Evolutionary conservation across 225 moss, liverwort and hornwort species (phyloP), one percentile per base, ranked within the genome.

Genomic region (Pseudisothecium myosuroides): DNA sequence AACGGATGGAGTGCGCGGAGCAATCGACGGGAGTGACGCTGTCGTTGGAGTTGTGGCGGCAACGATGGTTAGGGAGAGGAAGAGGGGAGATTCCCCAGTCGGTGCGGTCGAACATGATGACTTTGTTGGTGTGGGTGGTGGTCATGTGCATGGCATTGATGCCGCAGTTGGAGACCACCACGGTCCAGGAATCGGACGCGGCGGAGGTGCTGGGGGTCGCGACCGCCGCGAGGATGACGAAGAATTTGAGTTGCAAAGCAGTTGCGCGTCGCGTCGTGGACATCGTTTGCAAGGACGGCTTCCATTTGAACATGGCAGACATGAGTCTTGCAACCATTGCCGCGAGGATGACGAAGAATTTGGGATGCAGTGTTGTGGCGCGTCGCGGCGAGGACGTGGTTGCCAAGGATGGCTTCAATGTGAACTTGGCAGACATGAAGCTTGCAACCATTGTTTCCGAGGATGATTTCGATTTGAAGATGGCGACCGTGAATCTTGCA

Each of bases 121-220:
- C 93, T 36, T 87, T 90, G 88, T 94, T 83, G 17, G 85, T 86
- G 88, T 93, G 85, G 6, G 87, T 91, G 6, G 94, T 89, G 24
- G 94, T 87, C 91, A 92, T 92, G 91, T 95, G 94, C 94, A 95
- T 95, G 23, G 93, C 90, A 22, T 91, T 91, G 49, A 95, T 90
- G 31, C 95, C 94, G 24, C 88, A 93, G 79, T 92, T 93, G 23
- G 17, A 10, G 37, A 93, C 82, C n/a, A 93, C 88, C 49, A 92
- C 67, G 6, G 62, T 67, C 94, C 92, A 95, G 9, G 89, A 90
- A 76, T 93, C 93, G 36, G 84, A 43, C 28, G 83, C 84, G 71
- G 71, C 90, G 10, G 10, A 12, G 14, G 83, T 34, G 36, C 66
- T 10, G 19, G 41, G 39, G 55, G 31, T 43, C 43, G 58, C 56